These are phyloP conservation scores for Kalmanozyma brasiliensis DNA, from an alignment of 1,284 basidiomycete genomes.

Conservation along the genomic window DNA sequence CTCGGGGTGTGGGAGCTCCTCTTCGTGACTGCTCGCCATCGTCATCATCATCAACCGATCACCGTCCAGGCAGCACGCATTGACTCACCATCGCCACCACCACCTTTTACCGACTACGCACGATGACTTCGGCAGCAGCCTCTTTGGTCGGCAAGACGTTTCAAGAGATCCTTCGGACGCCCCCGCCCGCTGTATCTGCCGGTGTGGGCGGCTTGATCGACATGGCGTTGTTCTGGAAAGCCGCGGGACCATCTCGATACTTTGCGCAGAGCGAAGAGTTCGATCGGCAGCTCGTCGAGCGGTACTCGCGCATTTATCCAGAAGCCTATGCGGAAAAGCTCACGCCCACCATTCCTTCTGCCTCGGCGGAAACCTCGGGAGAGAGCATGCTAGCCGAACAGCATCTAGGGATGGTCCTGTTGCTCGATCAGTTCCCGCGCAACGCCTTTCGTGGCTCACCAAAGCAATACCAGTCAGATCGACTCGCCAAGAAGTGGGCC, in stretches of 20 bases:
- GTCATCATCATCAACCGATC: no score
- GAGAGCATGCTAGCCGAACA: conserved; percentile 9
- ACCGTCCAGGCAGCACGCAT: no score
- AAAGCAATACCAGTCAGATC: conserved; percentile 30
- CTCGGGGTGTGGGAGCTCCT: no score
- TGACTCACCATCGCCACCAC: no score
- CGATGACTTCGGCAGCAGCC: conserved; percentile 9
- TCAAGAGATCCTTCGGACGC: conserved; percentile 28
- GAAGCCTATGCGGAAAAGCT: conserved; percentile 18
- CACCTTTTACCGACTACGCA: not conserved
- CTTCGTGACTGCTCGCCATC: no score
- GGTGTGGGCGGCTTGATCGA: conserved; percentile 25
- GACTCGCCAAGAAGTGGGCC: conserved; percentile 30
- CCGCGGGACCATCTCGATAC: conserved; percentile 36
- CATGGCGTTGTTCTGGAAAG: conserved; percentile 38
- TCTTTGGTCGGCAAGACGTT: conserved; percentile 20
- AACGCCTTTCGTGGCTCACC: conserved; percentile 32
- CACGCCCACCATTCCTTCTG: conserved; percentile 5
- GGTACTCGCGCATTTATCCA: conserved; percentile 29
- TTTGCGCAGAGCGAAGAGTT: conserved; percentile 29
- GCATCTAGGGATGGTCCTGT: conserved; percentile 40
- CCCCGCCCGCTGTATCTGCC: conserved; percentile 17
- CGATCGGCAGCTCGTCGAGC: conserved; percentile 22
- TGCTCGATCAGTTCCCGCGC: conserved; percentile 40
- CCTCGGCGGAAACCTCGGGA: not conserved